Percentiles rank a stretch among this genome's conserved stretches.
Evolutionary conservation across 2,329 filamentous ascomycete genomes (phyloP).

Genomic region (Cladosporium cucumerinum): DNA sequence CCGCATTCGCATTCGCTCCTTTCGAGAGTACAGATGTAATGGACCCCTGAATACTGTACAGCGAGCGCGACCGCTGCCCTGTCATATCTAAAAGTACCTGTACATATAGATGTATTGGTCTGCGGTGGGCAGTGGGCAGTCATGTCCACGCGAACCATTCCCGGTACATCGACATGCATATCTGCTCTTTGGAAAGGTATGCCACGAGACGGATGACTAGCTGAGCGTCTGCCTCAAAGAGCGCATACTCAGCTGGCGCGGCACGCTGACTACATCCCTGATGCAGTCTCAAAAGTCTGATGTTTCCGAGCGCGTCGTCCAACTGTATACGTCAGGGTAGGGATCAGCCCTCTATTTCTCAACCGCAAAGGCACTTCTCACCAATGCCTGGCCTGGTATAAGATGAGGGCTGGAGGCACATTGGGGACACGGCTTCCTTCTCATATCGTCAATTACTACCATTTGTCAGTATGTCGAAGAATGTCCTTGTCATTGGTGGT

Average conservation of each 20-base stretch:
- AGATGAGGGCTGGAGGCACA: not conserved
- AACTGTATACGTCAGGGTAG: not conserved
- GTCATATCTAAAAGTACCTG: not conserved
- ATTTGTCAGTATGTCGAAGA: not conserved
- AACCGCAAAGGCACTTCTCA: not conserved
- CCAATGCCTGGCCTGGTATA: not conserved
- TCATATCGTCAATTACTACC: not conserved
- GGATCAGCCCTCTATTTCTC: not conserved
- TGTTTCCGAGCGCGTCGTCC: not conserved
- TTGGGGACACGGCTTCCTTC: not conserved
- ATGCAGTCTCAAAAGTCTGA: not conserved
- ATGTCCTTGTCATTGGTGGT: conserved; percentile 11
- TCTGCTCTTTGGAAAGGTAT: too few species aligned
- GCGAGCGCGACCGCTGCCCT: not conserved
- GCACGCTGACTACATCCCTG: not conserved
- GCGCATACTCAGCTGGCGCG: not conserved
- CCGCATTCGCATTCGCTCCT: not conserved
- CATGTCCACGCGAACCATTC: not conserved
- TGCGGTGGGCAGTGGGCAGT: not conserved
- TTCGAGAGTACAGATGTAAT: not conserved
- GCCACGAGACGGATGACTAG: too few species aligned
- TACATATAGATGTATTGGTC: not conserved
- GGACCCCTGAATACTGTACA: too few species aligned
- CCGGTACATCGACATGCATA: not conserved
- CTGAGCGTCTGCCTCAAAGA: too few species aligned